Base-by-base conservation (phyloP, 305 asterid species). In the Ilex paraguariensis region DNA sequence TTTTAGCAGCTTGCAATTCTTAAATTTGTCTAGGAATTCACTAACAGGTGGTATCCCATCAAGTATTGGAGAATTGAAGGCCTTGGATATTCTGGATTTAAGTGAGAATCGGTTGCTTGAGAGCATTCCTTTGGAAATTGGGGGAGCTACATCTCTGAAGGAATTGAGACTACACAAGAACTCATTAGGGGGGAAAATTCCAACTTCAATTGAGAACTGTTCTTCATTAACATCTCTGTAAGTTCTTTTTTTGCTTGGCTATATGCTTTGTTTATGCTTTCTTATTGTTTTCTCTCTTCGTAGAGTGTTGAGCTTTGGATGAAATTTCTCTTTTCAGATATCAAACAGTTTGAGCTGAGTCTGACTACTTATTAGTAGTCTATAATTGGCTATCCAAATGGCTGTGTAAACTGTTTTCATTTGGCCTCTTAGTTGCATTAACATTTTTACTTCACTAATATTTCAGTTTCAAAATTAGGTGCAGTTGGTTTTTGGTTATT, bases 71-170 rank as follows among this genome's bases (percentile, higher is more conserved):
- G 70, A 63, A 30, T 61, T 90, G 64, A 90, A 80, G 61, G 62
- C 40, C 10, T 72, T 90, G 67, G 69, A 51, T 57, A 32, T 77
- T 70, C 73, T 93, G 33, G 96, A 87, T 76, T 78, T 90, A 74
- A 79, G 96, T 46, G 84, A 75, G 57, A 93, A 93, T 80, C 73
- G 30, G 71, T 71, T 93, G 58, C 81, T 79, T 70, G 96, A 95
- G 31, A 82, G 87, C 84, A 82, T 93, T 56, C 97, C 98, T 53
- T 53, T 21, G 42, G 96, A 86, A 72, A 81, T 93, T 32, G 96
- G 95, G 73, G 85, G 76, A 72, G 79, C 80, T 14, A 57, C 70
- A 15, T 79, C 87, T 68, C 82, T 92, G 49, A 71, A 75, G 70
- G 89, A 79, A 71, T 67, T 92, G 60, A 77, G 77, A 62, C 79